Percentiles rank a stretch among this genome's conserved stretches.
Conservation (phyloP, 2,329 filamentous ascomycete genomes). For the Calonectria naviculata region DNA sequence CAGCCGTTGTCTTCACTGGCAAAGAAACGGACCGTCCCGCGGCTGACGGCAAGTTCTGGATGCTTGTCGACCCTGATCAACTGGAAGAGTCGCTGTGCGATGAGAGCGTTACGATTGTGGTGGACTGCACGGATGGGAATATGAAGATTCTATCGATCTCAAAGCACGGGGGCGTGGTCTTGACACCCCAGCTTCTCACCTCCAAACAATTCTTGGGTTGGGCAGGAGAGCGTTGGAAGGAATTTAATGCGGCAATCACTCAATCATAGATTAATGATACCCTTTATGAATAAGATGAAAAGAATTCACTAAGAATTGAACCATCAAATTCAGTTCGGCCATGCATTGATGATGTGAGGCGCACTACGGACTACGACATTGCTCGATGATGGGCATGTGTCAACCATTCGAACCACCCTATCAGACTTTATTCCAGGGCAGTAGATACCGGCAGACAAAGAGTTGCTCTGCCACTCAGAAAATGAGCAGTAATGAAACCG, state of each 20-base stretch:
- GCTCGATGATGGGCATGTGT: constrained; percentile 63
- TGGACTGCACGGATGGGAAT: constrained; percentile 69
- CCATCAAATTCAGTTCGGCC: not conserved
- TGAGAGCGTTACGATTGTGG: constrained; percentile 84
- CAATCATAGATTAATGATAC: constrained; percentile 44
- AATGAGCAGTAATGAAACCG: constrained; percentile 64
- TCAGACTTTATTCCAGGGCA: constrained; percentile 83
- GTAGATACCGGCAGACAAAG: constrained; percentile 82
- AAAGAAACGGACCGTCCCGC: constrained; percentile 60
- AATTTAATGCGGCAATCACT: constrained; percentile 46
- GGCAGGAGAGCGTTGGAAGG: constrained; percentile 49
- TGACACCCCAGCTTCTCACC: constrained; percentile 72
- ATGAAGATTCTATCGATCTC: constrained; percentile 77
- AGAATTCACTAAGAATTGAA: not conserved
- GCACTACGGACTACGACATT: not conserved
- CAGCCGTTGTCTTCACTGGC: constrained; percentile 81
- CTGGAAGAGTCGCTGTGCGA: constrained; percentile 89
- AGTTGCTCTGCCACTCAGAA: constrained; percentile 71
- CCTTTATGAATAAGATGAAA: constrained; percentile 27
- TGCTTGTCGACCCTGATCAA: constrained; percentile 88
- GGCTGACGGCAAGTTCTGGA: constrained; percentile 70
- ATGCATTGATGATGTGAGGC: not conserved
- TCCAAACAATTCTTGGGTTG: constrained; percentile 68
- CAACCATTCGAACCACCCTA: constrained; percentile 87
- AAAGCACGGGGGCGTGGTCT: constrained; percentile 82